phyloP scores from a whole-genome alignment of 306 rosid genomes.

The Medicago lupulina region DNA sequence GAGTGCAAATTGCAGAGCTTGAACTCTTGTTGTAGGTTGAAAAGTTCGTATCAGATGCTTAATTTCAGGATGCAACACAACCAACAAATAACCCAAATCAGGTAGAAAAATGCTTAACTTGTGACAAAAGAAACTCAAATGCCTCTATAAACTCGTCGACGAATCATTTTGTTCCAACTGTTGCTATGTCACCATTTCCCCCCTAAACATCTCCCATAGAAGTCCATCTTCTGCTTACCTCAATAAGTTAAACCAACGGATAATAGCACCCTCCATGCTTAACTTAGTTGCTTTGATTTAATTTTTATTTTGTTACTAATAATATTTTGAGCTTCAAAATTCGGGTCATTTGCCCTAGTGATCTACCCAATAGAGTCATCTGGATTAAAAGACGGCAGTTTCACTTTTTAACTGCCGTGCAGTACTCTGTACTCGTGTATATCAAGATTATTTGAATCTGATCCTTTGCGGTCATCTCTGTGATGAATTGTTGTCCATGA shows the following conservation, averaged over 20 bases:
- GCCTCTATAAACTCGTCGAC: not conserved
- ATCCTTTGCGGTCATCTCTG: not conserved
- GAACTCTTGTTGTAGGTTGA: too few species aligned
- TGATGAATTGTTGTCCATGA: not conserved
- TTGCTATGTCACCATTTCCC: too few species aligned
- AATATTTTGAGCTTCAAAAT: not conserved
- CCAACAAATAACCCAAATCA: not conserved
- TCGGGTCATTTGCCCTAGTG: not conserved
- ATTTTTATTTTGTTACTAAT: too few species aligned
- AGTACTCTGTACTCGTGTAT: too few species aligned
- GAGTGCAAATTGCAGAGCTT: not conserved
- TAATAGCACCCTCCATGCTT: not conserved
- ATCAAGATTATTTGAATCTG: not conserved
- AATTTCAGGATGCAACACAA: not conserved
- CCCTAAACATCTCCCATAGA: not conserved
- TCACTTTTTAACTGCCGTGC: too few species aligned
- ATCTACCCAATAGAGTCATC: not conserved
- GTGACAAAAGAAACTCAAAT: not conserved
- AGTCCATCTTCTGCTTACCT: not conserved
- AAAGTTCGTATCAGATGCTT: too few species aligned
- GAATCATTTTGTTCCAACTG: not conserved
- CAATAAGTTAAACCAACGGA: not conserved
- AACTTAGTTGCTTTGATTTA: not conserved
- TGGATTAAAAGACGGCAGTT: too few species aligned
- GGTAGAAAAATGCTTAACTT: not conserved